Percentiles rank a stretch among this genome's conserved stretches.
phyloP scores from a whole-genome alignment of 2,329 filamentous ascomycete species.

The Parastagonospora nodorum region DNA sequence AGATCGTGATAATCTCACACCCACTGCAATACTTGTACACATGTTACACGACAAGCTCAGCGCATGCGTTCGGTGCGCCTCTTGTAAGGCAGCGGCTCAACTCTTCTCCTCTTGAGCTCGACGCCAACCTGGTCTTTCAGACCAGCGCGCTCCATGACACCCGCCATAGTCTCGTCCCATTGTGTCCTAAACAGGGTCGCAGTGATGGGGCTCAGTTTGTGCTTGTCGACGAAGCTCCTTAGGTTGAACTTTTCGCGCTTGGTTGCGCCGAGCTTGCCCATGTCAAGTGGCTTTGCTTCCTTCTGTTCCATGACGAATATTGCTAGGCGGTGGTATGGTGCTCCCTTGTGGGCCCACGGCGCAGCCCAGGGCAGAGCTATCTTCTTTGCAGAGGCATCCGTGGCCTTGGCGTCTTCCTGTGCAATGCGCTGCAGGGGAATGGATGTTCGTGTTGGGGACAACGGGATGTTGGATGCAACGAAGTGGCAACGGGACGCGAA shows the following conservation, averaged over 20 bases:
- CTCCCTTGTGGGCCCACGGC: slow-evolving; percentile 85
- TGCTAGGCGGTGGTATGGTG: slow-evolving; percentile 86
- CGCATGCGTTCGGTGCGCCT: slow-evolving; percentile 58
- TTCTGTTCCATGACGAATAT: slow-evolving; percentile 84
- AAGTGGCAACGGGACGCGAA: slow-evolving; percentile 88
- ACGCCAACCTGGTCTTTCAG: slow-evolving; percentile 74
- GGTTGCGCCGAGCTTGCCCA: slow-evolving; percentile 74
- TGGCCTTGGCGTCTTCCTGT: slow-evolving; percentile 46
- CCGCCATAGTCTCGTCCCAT: slow-evolving; percentile 88
- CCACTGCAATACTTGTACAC: neutral
- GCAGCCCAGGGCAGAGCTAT: slow-evolving; percentile 81
- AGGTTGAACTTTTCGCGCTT: slow-evolving; percentile 73
- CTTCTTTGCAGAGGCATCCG: slow-evolving; percentile 58
- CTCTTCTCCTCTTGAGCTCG: slow-evolving; percentile 81
- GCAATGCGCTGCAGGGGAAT: slow-evolving; percentile 40
- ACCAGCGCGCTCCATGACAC: slow-evolving; percentile 80
- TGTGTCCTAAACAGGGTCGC: slow-evolving; percentile 85
- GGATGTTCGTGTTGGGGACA: slow-evolving; percentile 59
- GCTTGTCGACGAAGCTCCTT: slow-evolving; percentile 73
- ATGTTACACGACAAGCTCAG: slow-evolving; percentile 22
- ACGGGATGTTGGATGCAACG: slow-evolving; percentile 74
- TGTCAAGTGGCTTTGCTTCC: slow-evolving; percentile 50
- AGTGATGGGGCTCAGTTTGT: slow-evolving; percentile 73
- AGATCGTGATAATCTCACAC: neutral
- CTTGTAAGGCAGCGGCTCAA: slow-evolving; percentile 70